phyloP scores from a whole-genome alignment of 352 stramenopile genomes.

The Phytophthora citrophthora region DNA sequence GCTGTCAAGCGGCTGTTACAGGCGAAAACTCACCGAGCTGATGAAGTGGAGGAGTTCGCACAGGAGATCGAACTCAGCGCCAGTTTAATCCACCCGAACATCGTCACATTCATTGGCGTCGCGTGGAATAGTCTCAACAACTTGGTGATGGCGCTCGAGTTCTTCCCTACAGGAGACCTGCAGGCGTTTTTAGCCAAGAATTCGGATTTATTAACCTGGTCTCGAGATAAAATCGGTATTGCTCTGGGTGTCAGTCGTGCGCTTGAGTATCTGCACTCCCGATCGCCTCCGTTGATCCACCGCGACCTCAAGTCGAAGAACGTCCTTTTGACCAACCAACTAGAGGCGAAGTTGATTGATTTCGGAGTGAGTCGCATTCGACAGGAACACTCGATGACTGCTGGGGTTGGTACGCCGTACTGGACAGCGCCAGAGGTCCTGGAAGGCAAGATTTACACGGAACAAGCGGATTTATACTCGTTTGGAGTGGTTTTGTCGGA shows the following conservation, averaged over 20 bases:
- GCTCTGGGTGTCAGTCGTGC: conserved; percentile 37
- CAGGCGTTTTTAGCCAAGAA: conserved; percentile 41
- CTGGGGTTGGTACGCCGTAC: conserved; percentile 31
- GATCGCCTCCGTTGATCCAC: conserved; percentile 34
- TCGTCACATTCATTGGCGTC: conserved; percentile 44
- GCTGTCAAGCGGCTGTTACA: conserved; percentile 54
- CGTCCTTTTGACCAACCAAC: conserved; percentile 66
- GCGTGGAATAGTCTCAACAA: conserved; percentile 60
- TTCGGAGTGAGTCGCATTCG: conserved; percentile 37
- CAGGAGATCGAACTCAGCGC: conserved; percentile 45
- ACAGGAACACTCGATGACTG: conserved; percentile 37
- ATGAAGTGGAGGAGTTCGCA: conserved; percentile 44
- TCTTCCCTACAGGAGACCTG: conserved; percentile 47
- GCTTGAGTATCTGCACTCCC: conserved; percentile 40
- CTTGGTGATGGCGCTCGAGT: conserved; percentile 51
- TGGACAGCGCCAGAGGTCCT: conserved; percentile 49
- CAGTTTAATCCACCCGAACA: conserved; percentile 39
- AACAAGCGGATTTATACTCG: conserved; percentile 48
- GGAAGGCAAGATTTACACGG: conserved; percentile 30
- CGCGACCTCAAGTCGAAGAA: conserved; percentile 56
- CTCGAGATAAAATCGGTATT: conserved; percentile 43
- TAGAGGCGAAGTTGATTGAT: conserved; percentile 69
- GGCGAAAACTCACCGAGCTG: conserved; percentile 23
- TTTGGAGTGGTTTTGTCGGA: conserved; percentile 50
- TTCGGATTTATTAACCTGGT: conserved; percentile 31